A percentile compares a stretch with the other conserved stretches of the same genome.
phyloP scores from a whole-genome alignment of 2,329 filamentous ascomycete species.

The Xylariales sp. region DNA sequence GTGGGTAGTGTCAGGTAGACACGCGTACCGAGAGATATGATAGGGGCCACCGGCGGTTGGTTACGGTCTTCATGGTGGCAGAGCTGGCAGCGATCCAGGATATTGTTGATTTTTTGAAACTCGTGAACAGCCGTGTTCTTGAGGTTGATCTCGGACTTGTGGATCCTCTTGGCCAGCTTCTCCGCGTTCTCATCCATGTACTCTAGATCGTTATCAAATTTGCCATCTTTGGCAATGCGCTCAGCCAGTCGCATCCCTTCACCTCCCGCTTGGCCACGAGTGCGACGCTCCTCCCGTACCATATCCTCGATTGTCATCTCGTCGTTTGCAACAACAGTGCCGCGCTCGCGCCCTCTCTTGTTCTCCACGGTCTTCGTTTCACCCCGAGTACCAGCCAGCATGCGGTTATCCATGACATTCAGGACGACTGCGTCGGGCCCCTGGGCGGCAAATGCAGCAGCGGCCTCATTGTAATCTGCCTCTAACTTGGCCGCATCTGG shows the following conservation, averaged over 20 bases:
- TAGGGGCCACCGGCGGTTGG: slow-evolving; percentile 72
- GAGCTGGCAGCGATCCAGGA: slow-evolving; percentile 82
- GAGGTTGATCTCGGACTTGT: slow-evolving; percentile 83
- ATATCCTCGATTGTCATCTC: slow-evolving; percentile 97
- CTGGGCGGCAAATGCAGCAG: slow-evolving; percentile 52
- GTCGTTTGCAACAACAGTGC: slow-evolving; percentile 82
- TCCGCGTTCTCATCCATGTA: slow-evolving; percentile 97
- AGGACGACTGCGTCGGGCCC: slow-evolving; percentile 72
- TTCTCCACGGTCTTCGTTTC: slow-evolving; percentile 78
- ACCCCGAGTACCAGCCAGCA: slow-evolving; percentile 68
- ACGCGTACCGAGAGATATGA: slow-evolving; percentile 80
- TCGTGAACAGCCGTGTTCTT: slow-evolving; percentile 84
- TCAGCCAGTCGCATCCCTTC: slow-evolving; percentile 83
- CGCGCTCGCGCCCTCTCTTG: slow-evolving; percentile 79
- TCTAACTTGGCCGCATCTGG: slow-evolving; percentile 75
- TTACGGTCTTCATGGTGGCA: slow-evolving; percentile 85
- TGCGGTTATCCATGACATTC: slow-evolving; percentile 82
- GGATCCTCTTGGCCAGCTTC: slow-evolving; percentile 80
- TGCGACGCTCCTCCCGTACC: slow-evolving; percentile 89
- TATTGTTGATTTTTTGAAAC: slow-evolving; percentile 82
- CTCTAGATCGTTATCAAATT: slow-evolving; percentile 88
- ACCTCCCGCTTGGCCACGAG: slow-evolving; percentile 69
- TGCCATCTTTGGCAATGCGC: slow-evolving; percentile 86
- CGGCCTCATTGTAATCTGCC: slow-evolving; percentile 74
- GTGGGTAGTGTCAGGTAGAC: slow-evolving; percentile 87